A percentile compares a stretch with the other conserved stretches of the same genome.
Conservation (phyloP, 257 asterid genomes). For the Przewalskia tangutica region DNA sequence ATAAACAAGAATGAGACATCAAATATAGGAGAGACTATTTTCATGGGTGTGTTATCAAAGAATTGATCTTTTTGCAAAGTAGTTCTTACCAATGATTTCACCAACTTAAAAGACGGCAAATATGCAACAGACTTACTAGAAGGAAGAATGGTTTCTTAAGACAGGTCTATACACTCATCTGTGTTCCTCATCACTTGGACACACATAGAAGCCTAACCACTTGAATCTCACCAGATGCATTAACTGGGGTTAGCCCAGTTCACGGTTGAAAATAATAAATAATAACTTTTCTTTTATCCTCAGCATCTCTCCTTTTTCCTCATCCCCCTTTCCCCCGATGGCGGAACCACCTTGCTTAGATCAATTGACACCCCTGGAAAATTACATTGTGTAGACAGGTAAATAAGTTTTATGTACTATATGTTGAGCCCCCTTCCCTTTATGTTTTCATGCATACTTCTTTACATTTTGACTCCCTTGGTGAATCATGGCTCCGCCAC, state of each 20-base stretch:
- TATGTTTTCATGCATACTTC: no score
- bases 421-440: no score
- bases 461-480: neutral
- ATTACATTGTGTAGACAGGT: neutral
- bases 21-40: neutral
- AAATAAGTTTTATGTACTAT: neutral
- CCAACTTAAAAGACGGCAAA: neutral
- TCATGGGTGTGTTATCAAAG: neutral
- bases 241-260: neutral
- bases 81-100: neutral
- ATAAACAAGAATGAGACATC: conserved; percentile 8
- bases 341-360: neutral
- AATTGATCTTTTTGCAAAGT: neutral
- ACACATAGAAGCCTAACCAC: neutral
- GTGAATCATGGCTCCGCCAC: neutral
- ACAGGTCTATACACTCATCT: neutral
- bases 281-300: neutral
- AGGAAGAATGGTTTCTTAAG: neutral
- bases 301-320: neutral
- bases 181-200: neutral
- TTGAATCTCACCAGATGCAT: neutral
- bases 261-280: neutral
- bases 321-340: neutral
- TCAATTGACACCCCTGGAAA: neutral
- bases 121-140: neutral